A percentile compares a stretch with the other conserved stretches of the same genome.
Evolutionary conservation across 345 rosid genomes (phyloP).

Genomic region (Lepidium africanum): DNA sequence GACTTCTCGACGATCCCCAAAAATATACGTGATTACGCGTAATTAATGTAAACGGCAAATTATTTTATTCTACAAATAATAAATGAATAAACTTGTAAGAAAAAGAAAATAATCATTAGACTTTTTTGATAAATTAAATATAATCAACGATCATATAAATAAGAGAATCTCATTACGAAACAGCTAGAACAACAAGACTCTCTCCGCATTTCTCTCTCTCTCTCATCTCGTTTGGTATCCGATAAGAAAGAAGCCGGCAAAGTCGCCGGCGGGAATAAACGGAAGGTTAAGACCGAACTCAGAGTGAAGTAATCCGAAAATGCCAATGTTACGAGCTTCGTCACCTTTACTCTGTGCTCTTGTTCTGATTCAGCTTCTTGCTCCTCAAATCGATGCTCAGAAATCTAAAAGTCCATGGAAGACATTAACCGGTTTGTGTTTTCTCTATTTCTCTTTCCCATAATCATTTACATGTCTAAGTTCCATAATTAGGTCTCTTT

Average conservation of each 20-base stretch:
- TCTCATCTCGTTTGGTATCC: neutral
- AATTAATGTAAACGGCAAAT: conserved; percentile 7
- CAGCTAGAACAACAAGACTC: neutral
- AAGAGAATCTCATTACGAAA: neutral
- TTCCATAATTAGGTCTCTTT: neutral
- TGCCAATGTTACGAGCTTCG: conserved; percentile 18
- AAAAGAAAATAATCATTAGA: conserved; percentile 1
- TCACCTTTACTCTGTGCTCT: conserved; percentile 18
- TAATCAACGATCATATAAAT: conserved; percentile 13
- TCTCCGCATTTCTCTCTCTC: neutral
- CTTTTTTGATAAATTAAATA: neutral
- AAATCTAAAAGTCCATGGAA: conserved; percentile 48
- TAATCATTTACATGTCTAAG: too few species aligned
- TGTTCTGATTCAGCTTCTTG: conserved; percentile 28
- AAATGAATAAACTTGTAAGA: neutral
- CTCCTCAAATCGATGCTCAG: conserved; percentile 49
- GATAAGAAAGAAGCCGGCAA: neutral
- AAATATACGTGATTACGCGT: conserved; percentile 25
- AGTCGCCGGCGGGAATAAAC: conserved; percentile 13
- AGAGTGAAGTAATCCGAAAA: neutral
- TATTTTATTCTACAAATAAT: neutral
- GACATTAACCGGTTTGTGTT: conserved; percentile 44
- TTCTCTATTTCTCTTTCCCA: neutral
- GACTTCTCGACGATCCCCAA: neutral
- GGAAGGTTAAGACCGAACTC: neutral